Percentiles rank a stretch among this genome's conserved stretches.
Conservation (phyloP, 1,139 yeast genomes). For the Saccharomyces hybrid region DNA sequence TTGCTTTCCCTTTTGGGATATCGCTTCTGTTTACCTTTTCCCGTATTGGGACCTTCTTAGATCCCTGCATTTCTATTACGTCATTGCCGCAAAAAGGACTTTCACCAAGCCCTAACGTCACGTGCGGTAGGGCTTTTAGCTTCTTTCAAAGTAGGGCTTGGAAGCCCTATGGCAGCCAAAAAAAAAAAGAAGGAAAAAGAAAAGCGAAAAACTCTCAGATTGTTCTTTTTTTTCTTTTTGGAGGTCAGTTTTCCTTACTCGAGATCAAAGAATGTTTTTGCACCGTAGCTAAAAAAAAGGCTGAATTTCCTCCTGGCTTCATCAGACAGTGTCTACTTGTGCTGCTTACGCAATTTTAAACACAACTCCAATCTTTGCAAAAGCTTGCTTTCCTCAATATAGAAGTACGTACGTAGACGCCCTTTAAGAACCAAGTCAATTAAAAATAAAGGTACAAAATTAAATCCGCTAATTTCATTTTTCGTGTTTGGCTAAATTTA, state of each 20-base stretch:
- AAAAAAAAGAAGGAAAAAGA: not conserved
- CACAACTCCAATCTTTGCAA: not conserved
- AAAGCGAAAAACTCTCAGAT: slow-evolving; percentile 17
- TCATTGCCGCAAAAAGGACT: not conserved
- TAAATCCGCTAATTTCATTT: not conserved
- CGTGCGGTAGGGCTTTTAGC: not conserved
- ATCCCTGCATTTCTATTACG: not conserved
- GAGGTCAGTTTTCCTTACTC: not conserved
- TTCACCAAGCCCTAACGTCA: not conserved
- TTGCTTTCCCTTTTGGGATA: not conserved
- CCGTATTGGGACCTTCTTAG: not conserved
- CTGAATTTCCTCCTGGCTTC: not conserved
- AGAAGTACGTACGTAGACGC: not conserved
- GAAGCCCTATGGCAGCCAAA: not conserved
- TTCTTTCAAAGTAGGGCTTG: no score
- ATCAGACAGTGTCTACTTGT: not conserved
- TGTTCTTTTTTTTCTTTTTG: not conserved
- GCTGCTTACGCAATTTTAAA: not conserved
- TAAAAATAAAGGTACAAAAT: not conserved
- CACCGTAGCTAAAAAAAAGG: not conserved
- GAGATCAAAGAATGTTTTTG: not conserved
- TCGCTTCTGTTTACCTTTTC: not conserved
- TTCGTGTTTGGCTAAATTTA: not conserved
- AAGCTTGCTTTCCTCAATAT: not conserved
- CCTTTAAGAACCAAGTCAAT: not conserved